Base-by-base conservation (phyloP, 352 stramenopile genomes). In the Thalassiosira livingstoniorum region DNA sequence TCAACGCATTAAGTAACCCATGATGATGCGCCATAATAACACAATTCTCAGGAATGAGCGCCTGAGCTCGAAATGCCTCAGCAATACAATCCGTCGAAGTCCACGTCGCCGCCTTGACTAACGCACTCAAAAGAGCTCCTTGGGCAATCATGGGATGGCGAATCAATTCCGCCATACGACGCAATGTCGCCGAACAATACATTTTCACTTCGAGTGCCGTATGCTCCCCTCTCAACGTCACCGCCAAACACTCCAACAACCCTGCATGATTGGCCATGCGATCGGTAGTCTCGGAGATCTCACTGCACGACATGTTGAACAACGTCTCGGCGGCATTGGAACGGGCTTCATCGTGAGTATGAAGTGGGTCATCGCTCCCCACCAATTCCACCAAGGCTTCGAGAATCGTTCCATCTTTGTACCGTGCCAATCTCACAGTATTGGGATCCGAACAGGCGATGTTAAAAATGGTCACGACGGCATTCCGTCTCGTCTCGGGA, bases 231-330 rank as follows among this genome's bases (percentile, higher is more conserved):
- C 73, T 57, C 5, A 90, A 60, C 0, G 77, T 82, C 3, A 81
- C 45, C 1, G 80, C 80, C 45, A 90, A 62, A 35, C 65, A 82
- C 42, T 88, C 82, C 42, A 90, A 69, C 27, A 90, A 64, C 10
- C 81, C 85, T 21, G 76, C 76, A 60, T 89, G 85, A 75, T 88
- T 85, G n/a, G 81, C 85, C 85, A 90, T 89, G 13, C 75, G 69
- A 77, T 90, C 82, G 3, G 75, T 89, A 11, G 82, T 88, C 57
- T 90, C 85, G 0, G 58, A 72, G 18, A 83, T 86, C 21, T 87
- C 78, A 34, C 60, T 79, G 51, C 82, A 88, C 13, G 65, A 68
- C 85, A 91, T 89, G 67, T 91, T 89, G 25, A 89, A 91, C 39
- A 91, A 55, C 0, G 79, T 89, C 72, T 91, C 85, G 23, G 82